Evolutionary conservation across 2,329 filamentous ascomycete species (phyloP).

Genomic region (Coniochaeta sp.): DNA sequence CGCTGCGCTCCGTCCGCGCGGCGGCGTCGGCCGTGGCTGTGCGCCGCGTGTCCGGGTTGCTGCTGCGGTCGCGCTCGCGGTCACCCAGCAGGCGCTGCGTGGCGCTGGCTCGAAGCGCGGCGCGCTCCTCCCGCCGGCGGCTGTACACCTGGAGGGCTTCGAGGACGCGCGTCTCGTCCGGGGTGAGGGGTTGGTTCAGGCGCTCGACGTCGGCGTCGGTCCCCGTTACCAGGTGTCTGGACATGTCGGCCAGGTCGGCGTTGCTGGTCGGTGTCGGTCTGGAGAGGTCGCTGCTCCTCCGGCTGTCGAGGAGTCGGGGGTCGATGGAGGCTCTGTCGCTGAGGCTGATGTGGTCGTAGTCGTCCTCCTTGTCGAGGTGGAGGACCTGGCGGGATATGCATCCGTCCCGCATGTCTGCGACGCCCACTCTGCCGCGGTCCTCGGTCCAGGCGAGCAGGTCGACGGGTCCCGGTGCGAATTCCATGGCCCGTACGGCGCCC

Average conservation of each 20-base stretch:
- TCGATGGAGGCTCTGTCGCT: slow-evolving; percentile 49
- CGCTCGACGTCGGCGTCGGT: slow-evolving; percentile 29
- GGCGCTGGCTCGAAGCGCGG: not conserved
- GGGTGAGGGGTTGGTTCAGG: slow-evolving; percentile 42
- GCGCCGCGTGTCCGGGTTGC: slow-evolving; percentile 18
- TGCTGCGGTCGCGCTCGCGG: slow-evolving; percentile 4
- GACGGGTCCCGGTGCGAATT: slow-evolving; percentile 83
- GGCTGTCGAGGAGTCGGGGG: slow-evolving; percentile 41
- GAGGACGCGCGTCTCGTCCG: slow-evolving; percentile 48
- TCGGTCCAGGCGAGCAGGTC: slow-evolving; percentile 94
- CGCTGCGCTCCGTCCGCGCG: slow-evolving; percentile 20
- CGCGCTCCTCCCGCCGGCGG: slow-evolving; percentile 38
- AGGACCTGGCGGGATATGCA: slow-evolving; percentile 64
- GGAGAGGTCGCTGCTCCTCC: slow-evolving; percentile 23
- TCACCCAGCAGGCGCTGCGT: not conserved
- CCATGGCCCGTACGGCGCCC: slow-evolving; percentile 84
- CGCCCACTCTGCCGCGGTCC: slow-evolving; percentile 67
- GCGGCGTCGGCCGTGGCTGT: slow-evolving; percentile 8
- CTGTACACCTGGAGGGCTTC: slow-evolving; percentile 49
- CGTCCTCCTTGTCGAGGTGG: slow-evolving; percentile 50
- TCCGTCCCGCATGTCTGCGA: slow-evolving; percentile 64
- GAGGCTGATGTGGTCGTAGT: slow-evolving; percentile 48
- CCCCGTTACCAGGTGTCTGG: slow-evolving; percentile 20
- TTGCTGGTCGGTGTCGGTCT: not conserved
- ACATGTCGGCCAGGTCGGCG: slow-evolving; percentile 11